phyloP scores from a whole-genome alignment of 805 yeast genomes.

The Candida pini region DNA sequence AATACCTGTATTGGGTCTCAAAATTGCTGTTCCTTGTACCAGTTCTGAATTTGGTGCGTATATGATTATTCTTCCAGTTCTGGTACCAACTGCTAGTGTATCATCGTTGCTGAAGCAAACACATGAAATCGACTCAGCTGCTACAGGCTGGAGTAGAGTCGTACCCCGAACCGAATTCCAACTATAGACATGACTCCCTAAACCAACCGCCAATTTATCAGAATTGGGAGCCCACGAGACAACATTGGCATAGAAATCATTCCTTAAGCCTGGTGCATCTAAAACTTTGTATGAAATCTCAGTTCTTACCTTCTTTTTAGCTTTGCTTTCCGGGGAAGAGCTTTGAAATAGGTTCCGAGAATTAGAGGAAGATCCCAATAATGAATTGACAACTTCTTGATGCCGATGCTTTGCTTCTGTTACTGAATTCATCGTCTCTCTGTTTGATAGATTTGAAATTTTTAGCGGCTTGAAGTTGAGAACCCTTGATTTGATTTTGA shows the following conservation, averaged over 20 bases:
- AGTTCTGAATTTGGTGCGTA: slow-evolving; percentile 25
- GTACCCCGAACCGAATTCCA: slow-evolving; percentile 57
- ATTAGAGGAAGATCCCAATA: slow-evolving; percentile 8
- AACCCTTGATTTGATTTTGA: slow-evolving; percentile 36
- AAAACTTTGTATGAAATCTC: slow-evolving; percentile 45
- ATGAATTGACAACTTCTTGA: slow-evolving; percentile 8
- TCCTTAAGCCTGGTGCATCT: slow-evolving; percentile 66
- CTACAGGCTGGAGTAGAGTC: slow-evolving; percentile 35
- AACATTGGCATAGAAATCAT: slow-evolving; percentile 74
- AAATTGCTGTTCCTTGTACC: slow-evolving; percentile 14
- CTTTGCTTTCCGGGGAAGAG: no score
- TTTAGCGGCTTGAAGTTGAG: slow-evolving; percentile 28
- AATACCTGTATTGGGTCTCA: slow-evolving; percentile 35
- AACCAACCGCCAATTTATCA: slow-evolving; percentile 58
- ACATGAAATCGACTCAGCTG: slow-evolving; percentile 44
- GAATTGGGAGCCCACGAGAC: slow-evolving; percentile 62
- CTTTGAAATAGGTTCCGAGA: slow-evolving; percentile 4
- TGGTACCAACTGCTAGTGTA: slow-evolving; percentile 50
- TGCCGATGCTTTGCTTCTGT: slow-evolving; percentile 10
- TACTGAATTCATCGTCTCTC: slow-evolving; percentile 5
- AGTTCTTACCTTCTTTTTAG: slow-evolving; percentile 27
- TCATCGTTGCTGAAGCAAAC: slow-evolving; percentile 49
- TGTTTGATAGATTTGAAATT: slow-evolving; percentile 7
- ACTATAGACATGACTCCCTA: slow-evolving; percentile 49
- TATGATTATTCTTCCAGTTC: slow-evolving; percentile 43